Conservation (phyloP, 2,329 filamentous ascomycete genomes). For the Monilinia polystroma region DNA sequence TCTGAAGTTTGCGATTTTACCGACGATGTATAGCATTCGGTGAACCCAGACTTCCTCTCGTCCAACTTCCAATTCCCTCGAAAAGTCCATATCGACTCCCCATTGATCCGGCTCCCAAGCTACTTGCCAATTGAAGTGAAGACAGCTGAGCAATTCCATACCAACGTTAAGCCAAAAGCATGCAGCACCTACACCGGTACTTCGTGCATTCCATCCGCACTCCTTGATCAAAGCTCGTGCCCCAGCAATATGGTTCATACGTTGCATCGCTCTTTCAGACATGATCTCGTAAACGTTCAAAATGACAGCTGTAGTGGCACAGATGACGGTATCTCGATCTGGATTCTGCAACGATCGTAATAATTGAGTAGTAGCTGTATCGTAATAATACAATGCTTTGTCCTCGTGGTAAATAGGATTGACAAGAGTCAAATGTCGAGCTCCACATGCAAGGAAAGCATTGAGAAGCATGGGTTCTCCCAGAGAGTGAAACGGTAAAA, state of each 20-base stretch:
- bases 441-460: conserved; percentile 84
- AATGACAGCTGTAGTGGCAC: conserved; percentile 82
- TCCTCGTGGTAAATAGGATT: conserved; percentile 71
- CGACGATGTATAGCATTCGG: conserved; percentile 83
- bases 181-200: conserved; percentile 75
- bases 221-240: conserved; percentile 84
- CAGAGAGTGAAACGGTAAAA: conserved; percentile 80
- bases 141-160: conserved; percentile 84
- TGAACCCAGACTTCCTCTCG: conserved; percentile 85
- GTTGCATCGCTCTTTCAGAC: conserved; percentile 72
- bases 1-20: conserved; percentile 83
- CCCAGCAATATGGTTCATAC: conserved; percentile 88
- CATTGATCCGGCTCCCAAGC: conserved; percentile 90
- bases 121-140: conserved; percentile 83
- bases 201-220: conserved; percentile 81
- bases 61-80: conserved; percentile 54
- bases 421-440: conserved; percentile 72
- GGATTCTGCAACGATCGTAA: conserved; percentile 78
- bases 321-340: conserved; percentile 78
- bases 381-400: conserved; percentile 79
- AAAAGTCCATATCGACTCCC: conserved; percentile 79
- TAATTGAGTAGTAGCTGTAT: conserved; percentile 77
- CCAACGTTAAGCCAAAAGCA: conserved; percentile 95
- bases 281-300: conserved; percentile 93
- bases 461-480: conserved; percentile 85